phyloP scores from a whole-genome alignment of 2,329 filamentous ascomycete species.

The Alternaria novae-zelandiae region DNA sequence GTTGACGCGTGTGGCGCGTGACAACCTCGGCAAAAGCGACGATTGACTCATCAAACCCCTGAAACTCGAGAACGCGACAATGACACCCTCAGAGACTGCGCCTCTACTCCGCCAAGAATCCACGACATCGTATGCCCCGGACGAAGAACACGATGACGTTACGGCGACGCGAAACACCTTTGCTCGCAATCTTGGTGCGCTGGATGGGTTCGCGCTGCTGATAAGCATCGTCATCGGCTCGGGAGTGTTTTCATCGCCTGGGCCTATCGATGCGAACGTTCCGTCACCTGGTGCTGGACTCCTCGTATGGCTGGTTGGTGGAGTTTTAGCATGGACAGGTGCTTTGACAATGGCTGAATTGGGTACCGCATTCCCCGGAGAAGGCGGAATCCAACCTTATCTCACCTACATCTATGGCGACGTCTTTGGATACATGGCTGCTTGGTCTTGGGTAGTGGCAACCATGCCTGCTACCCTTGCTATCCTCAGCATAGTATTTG shows the following conservation, averaged over 20 bases:
- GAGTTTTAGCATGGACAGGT: slow-evolving; percentile 68
- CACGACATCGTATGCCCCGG: slow-evolving; percentile 7
- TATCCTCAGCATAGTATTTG: slow-evolving; percentile 69
- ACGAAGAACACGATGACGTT: slow-evolving; percentile 21
- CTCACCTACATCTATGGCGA: slow-evolving; percentile 68
- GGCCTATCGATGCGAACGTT: slow-evolving; percentile 68
- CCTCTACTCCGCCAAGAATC: slow-evolving; percentile 27
- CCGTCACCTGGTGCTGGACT: slow-evolving; percentile 66
- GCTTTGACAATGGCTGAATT: slow-evolving; percentile 68
- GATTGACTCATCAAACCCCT: background rate
- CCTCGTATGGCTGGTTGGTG: slow-evolving; percentile 67
- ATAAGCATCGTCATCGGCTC: slow-evolving; percentile 71
- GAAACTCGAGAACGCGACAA: slow-evolving; percentile 8
- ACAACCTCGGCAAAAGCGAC: background rate
- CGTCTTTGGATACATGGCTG: slow-evolving; percentile 65
- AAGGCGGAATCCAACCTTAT: slow-evolving; percentile 70
- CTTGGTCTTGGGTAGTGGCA: slow-evolving; percentile 70
- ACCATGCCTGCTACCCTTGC: slow-evolving; percentile 70
- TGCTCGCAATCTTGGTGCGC: slow-evolving; percentile 38
- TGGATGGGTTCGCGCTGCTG: slow-evolving; percentile 62
- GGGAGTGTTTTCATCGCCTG: slow-evolving; percentile 70
- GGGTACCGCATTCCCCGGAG: slow-evolving; percentile 67
- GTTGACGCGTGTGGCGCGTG: background rate
- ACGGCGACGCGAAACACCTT: slow-evolving; percentile 36
- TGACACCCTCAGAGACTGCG: slow-evolving; percentile 32